Percentiles rank a stretch among this genome's conserved stretches.
phyloP scores from a whole-genome alignment of 805 yeast genomes.

The Sugiyamaella americana region DNA sequence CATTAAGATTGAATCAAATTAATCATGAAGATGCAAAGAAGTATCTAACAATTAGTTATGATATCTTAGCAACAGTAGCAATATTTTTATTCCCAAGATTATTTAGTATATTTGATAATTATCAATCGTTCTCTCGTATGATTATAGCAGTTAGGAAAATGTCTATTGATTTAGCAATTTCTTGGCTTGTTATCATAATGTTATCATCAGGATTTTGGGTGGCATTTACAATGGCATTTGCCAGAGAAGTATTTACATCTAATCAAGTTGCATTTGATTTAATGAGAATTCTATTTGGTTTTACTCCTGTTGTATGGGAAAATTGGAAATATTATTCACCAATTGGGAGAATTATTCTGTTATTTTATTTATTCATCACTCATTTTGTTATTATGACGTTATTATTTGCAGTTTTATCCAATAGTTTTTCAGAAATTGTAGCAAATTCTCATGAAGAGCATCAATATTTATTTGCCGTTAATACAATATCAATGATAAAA shows the following conservation, averaged over 20 bases:
- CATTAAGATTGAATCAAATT: conserved; percentile 6
- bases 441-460: conserved; percentile 36
- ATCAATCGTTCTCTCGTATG: conserved; percentile 47
- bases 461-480: conserved; percentile 34
- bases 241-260: conserved; percentile 37
- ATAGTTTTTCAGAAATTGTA: conserved; percentile 31
- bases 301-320: conserved; percentile 56
- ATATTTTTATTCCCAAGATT: conserved; percentile 46
- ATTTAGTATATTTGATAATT: conserved; percentile 45
- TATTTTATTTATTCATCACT: conserved; percentile 47
- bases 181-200: conserved; percentile 44
- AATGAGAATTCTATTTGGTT: conserved; percentile 49
- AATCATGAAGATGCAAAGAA: conserved; percentile 3
- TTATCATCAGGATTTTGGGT: conserved; percentile 51
- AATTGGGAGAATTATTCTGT: conserved; percentile 42
- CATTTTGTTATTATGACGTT: conserved; percentile 52
- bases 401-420: conserved; percentile 47
- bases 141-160: conserved; percentile 46
- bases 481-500: conserved; percentile 34
- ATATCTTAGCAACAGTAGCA: conserved; percentile 37
- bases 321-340: conserved; percentile 45
- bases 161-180: conserved; percentile 45
- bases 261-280: conserved; percentile 45
- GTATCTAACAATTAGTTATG: conserved; percentile 20
- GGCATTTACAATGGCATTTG: conserved; percentile 44